A percentile compares a stretch with the other conserved stretches of the same genome.
Evolutionary conservation across 2,329 filamentous ascomycete genomes (phyloP).

Genomic region (Dissoconium aciculare): DNA sequence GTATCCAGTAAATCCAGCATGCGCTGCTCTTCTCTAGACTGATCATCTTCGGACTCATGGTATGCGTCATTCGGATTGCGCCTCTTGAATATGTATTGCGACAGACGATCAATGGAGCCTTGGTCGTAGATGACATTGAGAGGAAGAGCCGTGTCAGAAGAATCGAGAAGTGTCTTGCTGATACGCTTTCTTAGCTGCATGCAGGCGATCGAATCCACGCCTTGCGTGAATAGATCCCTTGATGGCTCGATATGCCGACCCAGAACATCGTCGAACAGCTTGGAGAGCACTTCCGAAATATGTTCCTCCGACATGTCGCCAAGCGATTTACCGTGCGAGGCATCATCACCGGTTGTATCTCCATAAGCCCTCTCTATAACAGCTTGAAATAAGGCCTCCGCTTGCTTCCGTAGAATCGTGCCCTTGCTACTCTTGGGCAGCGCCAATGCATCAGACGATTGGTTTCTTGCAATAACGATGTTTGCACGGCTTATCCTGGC

Average conservation of each 20-base stretch:
- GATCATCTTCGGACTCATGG: conserved; percentile 23
- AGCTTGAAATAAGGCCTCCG: conserved; percentile 35
- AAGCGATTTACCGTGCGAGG: too few relatives aligned
- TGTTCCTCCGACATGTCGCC: conserved; percentile 20
- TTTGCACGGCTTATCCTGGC: conserved; percentile 37
- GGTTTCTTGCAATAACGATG: too few relatives aligned
- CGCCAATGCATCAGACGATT: too few relatives aligned
- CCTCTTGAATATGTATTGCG: conserved; percentile 25
- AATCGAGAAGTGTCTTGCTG: conserved; percentile 24
- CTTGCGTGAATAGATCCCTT: conserved; percentile 42
- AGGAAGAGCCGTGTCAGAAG: conserved; percentile 29
- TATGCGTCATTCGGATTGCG: conserved; percentile 23
- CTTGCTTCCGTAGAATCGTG: conserved; percentile 38
- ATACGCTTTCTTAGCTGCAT: conserved; percentile 36
- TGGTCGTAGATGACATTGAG: conserved; percentile 47
- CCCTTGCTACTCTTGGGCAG: conserved; percentile 49
- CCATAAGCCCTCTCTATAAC: conserved; percentile 36
- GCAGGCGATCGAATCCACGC: conserved; percentile 45
- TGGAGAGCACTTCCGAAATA: conserved; percentile 21
- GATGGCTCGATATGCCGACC: conserved; percentile 3
- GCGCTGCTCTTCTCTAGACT: conserved; percentile 22
- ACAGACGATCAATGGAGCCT: conserved; percentile 35
- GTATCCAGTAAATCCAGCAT: conserved; percentile 36
- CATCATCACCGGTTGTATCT: conserved; percentile 10
- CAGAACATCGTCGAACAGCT: conserved; percentile 16